Percentiles rank a stretch among this genome's conserved stretches.
These are phyloP conservation scores for Fallopia convolvulus DNA, from an alignment of 148 eudicot genomes.

Conservation along the genomic window DNA sequence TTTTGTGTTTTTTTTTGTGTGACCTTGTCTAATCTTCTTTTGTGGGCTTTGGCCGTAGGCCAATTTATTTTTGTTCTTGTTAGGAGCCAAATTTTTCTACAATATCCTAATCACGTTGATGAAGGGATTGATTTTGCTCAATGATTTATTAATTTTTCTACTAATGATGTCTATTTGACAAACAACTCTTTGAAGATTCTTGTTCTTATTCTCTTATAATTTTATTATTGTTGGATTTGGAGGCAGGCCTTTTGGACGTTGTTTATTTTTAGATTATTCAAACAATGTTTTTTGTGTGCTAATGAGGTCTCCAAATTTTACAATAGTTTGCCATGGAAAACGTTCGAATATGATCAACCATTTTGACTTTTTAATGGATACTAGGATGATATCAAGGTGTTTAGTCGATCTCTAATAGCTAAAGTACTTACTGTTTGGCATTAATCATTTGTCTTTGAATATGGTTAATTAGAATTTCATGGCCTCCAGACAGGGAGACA, in stretches of 20 bases:
- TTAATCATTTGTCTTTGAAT: neutral
- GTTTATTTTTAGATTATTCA: neutral
- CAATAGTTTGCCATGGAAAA: slow-evolving; percentile 51
- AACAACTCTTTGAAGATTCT: neutral
- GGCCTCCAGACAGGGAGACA: too few species aligned
- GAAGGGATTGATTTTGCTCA: too few species aligned
- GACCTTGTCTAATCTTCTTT: too few species aligned
- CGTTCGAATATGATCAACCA: slow-evolving; percentile 33
- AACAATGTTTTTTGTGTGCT: neutral
- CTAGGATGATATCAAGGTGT: slow-evolving; percentile 45
- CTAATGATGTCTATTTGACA: neutral
- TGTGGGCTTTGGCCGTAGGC: too few species aligned
- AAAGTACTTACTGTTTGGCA: slow-evolving; percentile 28
- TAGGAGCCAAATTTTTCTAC: too few species aligned
- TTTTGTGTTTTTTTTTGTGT: too few species aligned
- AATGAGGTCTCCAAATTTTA: neutral
- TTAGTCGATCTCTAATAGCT: slow-evolving; percentile 56
- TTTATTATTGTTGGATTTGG: neutral
- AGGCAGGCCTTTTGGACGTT: neutral
- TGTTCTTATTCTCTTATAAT: neutral
- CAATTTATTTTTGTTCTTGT: too few species aligned
- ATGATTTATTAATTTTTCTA: too few species aligned
- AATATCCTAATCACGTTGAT: too few species aligned
- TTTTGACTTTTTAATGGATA: slow-evolving; percentile 63
- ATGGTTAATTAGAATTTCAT: too few species aligned